These are phyloP conservation scores for Neurospora sp. DNA, from an alignment of 495 filamentous ascomycete genomes.

Conservation along the genomic window DNA sequence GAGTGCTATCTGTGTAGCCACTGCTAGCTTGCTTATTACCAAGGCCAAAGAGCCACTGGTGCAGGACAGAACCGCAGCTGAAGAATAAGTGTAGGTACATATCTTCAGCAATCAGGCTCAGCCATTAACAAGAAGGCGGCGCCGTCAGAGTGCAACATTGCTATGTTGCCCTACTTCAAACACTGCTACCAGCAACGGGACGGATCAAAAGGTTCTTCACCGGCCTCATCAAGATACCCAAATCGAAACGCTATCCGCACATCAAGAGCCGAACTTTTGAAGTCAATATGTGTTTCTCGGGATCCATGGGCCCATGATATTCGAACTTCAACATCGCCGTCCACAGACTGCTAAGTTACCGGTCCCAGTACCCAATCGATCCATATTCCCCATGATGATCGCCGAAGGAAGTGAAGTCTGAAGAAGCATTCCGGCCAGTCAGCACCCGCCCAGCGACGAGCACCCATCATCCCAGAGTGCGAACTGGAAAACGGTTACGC, in stretches of 20 bases:
- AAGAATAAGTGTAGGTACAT: not conserved
- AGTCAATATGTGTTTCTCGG: not conserved
- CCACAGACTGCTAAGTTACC: not conserved
- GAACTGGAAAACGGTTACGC: not conserved
- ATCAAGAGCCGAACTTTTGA: not conserved
- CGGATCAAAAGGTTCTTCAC: not conserved
- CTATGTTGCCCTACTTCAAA: not conserved
- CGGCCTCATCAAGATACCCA: not conserved
- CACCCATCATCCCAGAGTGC: not conserved
- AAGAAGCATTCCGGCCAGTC: not conserved
- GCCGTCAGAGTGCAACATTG: not conserved
- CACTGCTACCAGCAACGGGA: not conserved
- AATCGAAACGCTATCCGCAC: not conserved
- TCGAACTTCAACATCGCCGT: not conserved
- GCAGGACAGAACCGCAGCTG: not conserved
- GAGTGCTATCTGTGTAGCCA: not conserved
- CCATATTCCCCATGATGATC: not conserved
- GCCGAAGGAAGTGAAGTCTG: not conserved
- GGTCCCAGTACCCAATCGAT: not conserved
- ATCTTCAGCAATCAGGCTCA: not conserved
- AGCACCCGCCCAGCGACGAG: not conserved
- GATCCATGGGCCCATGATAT: not conserved
- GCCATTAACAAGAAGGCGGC: not conserved
- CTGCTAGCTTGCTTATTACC: not conserved
- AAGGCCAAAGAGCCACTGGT: not conserved